These are phyloP conservation scores for Polytrichum formosum DNA, from an alignment of 225 moss, liverwort and hornwort species.

Conservation along the genomic window DNA sequence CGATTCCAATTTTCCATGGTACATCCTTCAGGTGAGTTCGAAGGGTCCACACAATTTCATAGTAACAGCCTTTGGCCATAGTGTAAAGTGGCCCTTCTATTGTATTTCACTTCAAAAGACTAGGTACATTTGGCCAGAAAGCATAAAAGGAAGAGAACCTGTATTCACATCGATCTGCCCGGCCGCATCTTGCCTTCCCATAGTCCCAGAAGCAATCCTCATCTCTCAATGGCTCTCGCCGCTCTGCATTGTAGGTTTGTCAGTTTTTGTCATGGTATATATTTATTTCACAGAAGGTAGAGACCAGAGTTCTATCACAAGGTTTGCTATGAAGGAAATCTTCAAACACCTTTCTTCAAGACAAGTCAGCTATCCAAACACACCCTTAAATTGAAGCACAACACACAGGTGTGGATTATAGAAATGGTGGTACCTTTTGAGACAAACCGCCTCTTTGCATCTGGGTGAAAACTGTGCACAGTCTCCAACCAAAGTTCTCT, in stretches of 20 bases:
- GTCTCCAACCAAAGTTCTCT: constrained; percentile 95
- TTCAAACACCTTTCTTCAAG: no score
- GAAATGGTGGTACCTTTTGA: constrained; percentile 62
- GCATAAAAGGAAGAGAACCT: constrained; percentile 32
- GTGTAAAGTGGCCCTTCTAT: no score
- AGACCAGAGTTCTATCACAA: no score
- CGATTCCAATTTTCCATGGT: no score
- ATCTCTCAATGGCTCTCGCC: constrained; percentile 86
- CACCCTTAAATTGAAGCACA: no score
- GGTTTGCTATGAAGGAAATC: no score
- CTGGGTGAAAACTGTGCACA: constrained; percentile 79
- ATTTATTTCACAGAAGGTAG: background rate
- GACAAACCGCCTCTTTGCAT: constrained; percentile 69
- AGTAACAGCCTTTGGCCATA: no score
- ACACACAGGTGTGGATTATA: background rate
- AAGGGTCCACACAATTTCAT: no score
- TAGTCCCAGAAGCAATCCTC: constrained; percentile 99
- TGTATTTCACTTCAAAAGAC: no score
- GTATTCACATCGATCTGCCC: constrained; percentile 92
- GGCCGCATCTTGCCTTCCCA: constrained; percentile 85
- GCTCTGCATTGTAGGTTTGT: constrained; percentile 40
- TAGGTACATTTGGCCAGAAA: background rate
- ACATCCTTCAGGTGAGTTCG: no score
- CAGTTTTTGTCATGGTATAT: background rate
- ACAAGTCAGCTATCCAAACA: no score